Evolutionary conservation across 371 early-diverging fungal genomes (phyloP), one percentile per base, ranked within the genome.

Genomic region (Mucor racemosus): DNA sequence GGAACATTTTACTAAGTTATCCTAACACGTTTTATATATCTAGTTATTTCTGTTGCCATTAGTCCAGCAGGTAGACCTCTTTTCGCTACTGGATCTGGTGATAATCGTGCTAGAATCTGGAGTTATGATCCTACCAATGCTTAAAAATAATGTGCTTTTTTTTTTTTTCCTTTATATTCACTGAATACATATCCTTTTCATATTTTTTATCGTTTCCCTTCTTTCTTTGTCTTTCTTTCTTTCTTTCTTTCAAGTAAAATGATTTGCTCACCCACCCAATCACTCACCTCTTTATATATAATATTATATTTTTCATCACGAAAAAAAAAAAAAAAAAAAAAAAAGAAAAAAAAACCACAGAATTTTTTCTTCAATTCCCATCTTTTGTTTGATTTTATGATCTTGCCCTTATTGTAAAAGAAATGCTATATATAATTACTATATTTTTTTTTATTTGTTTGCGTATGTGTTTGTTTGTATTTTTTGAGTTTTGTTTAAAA

Each of bases 11-110:
- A 53, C 26, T 53, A 21, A 31, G 11, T 38, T 14, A 53, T 6
- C 8, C 2, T 53, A 19, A 26, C 26, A n/a, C n/a, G n/a, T 36
- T 36, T 36, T 4, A 36, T 6, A 36, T 36, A 36, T n/a, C 36
- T 55, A 90, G 97, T 98, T n/a, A 97, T 99, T 57, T 92, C 91
- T 10, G 94, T 98, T n/a, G 95, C 96, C 5, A 76, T 96, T 55
- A 91, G 92, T 62, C 94, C 95, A 7, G 79, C 81, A 0, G 92
- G 81, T 35, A 71, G 92, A 41, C 90, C 91, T n/a, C 76, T 94
- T 54, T 95, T 99, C 82, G 98, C 98, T 11, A 98, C 98, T 15
- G 99, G 97, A 9, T 94, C 95, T 19, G 99, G 99, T 40, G 99
- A 99, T 84, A 90, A 88, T 71, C 89, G 92, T 66, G 97, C 97